Evolutionary conservation across 805 yeast species (phyloP).

Genomic region (Cyberlindnera bimundalis): DNA sequence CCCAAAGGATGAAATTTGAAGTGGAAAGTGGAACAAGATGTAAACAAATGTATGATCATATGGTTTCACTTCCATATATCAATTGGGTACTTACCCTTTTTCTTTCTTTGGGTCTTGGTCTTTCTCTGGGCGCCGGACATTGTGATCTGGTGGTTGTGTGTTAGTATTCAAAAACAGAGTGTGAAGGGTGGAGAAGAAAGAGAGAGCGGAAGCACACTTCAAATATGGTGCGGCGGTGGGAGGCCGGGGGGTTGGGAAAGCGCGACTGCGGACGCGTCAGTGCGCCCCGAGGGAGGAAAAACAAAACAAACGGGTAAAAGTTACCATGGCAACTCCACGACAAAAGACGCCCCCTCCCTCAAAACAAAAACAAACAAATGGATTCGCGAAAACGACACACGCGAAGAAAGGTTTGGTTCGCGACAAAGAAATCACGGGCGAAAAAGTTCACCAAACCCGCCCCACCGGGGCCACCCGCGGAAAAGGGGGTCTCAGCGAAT

Average conservation of each 20-base stretch:
- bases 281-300: no score
- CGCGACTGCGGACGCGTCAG: background rate
- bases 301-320: background rate
- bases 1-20: no score
- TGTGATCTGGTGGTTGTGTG: constrained; percentile 10
- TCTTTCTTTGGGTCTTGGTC: constrained; percentile 40
- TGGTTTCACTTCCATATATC: no score
- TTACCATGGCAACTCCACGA: constrained; percentile 1
- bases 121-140: constrained; percentile 40
- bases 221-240: no score
- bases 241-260: no score
- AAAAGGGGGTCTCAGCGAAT: constrained; percentile 5
- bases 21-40: no score
- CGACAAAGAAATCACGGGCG: background rate
- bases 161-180: constrained; percentile 3
- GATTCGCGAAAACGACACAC: no score
- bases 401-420: background rate
- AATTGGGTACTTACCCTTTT: constrained; percentile 32
- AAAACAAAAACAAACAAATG: no score
- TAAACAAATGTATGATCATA: background rate
- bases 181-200: constrained; percentile 3
- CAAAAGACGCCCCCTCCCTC: no score
- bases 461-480: background rate
- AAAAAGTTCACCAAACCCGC: no score
- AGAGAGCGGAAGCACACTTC: constrained; percentile 5